Evolutionary conservation across 305 asterid species (phyloP).

Genomic region (Fraxinus nigra): DNA sequence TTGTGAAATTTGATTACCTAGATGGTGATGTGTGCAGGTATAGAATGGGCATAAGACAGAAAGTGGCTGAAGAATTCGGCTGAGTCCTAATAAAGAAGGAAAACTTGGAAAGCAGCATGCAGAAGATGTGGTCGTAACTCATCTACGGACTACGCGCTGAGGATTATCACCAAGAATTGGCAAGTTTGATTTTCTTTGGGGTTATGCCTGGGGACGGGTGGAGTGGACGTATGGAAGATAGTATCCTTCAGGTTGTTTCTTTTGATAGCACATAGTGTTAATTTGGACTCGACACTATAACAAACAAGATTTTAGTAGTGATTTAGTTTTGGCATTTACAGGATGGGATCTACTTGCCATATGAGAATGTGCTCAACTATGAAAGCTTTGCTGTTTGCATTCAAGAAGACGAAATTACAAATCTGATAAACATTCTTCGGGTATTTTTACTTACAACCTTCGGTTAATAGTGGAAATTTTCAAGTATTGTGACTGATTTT

Average conservation of each 20-base stretch:
- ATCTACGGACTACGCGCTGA: conserved; percentile 58
- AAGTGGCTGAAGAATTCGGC: conserved; percentile 83
- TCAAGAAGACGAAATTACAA: conserved; percentile 81
- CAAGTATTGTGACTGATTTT: conserved; percentile 7
- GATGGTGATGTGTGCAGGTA: conserved; percentile 47
- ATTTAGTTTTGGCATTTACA: conserved; percentile 23
- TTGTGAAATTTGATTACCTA: too few relatives aligned
- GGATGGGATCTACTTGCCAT: conserved; percentile 94
- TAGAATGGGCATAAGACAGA: conserved; percentile 99
- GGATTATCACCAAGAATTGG: conserved; percentile 70
- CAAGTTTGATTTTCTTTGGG: conserved; percentile 78
- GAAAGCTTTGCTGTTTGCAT: conserved; percentile 93
- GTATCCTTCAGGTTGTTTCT: conserved; percentile 56
- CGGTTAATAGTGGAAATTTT: background rate
- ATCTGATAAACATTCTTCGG: conserved; percentile 66
- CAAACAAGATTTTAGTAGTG: background rate
- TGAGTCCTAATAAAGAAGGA: conserved; percentile 72
- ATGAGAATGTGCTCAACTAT: conserved; percentile 78
- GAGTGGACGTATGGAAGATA: conserved; percentile 99
- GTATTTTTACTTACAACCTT: conserved; percentile 37
- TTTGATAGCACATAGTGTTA: background rate
- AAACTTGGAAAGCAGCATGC: conserved; percentile 82
- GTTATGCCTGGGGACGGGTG: conserved; percentile 99
- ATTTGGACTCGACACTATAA: background rate
- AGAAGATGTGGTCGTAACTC: conserved; percentile 74